A percentile compares a stretch with the other conserved stretches of the same genome.
Evolutionary conservation across 2,329 filamentous ascomycete genomes (phyloP).

Genomic region (Ophiostoma piceae): DNA sequence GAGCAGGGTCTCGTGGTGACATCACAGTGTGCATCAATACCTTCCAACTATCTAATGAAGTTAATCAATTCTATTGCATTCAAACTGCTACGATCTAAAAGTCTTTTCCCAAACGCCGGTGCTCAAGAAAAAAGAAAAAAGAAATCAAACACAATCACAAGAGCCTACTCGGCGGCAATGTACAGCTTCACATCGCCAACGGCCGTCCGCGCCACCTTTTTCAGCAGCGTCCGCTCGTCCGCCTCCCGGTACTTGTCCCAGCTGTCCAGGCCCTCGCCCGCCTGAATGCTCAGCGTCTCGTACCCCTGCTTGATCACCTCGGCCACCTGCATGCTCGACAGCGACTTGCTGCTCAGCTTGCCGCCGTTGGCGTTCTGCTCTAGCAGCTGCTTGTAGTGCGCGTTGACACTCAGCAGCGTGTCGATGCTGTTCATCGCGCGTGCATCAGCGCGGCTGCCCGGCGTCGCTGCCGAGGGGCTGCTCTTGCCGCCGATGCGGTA

Average conservation of each 20-base stretch:
- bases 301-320: slow-evolving; percentile 95
- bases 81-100: neutral
- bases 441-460: slow-evolving; percentile 37
- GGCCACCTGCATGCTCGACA: slow-evolving; percentile 72
- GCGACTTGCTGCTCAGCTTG: slow-evolving; percentile 34
- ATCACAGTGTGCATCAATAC: neutral
- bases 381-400: slow-evolving; percentile 82
- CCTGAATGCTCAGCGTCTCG: slow-evolving; percentile 86
- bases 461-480: too few relatives aligned
- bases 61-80: neutral
- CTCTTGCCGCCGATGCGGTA: slow-evolving; percentile 49
- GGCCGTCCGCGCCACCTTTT: slow-evolving; percentile 76
- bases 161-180: slow-evolving; percentile 15
- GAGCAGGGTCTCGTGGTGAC: neutral
- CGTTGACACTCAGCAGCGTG: slow-evolving; percentile 73
- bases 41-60: neutral
- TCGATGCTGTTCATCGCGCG: slow-evolving; percentile 62
- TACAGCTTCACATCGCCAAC: slow-evolving; percentile 51
- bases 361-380: slow-evolving; percentile 43
- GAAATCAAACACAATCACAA: too few relatives aligned
- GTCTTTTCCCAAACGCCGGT: slow-evolving; percentile 2
- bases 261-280: slow-evolving; percentile 76
- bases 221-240: slow-evolving; percentile 76
- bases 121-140: neutral
- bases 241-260: slow-evolving; percentile 86